Percentiles rank a stretch among this genome's conserved stretches.
phyloP scores from a whole-genome alignment of 805 yeast genomes.

The Lipomyces sp. region DNA sequence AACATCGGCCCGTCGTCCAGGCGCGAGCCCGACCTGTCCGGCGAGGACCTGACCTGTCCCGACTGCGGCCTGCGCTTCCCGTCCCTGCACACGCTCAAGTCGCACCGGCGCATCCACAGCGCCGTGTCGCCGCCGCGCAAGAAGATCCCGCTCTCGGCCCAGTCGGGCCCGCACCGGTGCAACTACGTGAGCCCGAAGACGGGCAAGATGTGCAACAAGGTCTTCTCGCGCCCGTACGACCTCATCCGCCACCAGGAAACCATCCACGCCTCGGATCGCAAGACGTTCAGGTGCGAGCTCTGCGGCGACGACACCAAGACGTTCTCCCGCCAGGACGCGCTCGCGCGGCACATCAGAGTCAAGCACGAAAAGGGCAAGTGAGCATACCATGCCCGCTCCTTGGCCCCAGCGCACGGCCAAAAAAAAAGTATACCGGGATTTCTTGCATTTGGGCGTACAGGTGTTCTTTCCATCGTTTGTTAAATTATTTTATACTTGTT shows the following conservation, averaged over 20 bases:
- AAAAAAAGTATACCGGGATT: no score
- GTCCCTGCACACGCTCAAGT: slow-evolving; percentile 9
- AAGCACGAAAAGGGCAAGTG: slow-evolving; percentile 35
- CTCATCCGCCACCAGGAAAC: slow-evolving; percentile 94
- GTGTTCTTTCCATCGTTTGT: no score
- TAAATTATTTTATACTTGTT: no score
- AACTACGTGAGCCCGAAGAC: slow-evolving; percentile 57
- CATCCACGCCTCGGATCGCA: slow-evolving; percentile 84
- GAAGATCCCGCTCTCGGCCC: slow-evolving; percentile 26
- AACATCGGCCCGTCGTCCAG: slow-evolving; percentile 3
- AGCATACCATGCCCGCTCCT: no score
- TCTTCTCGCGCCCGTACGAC: slow-evolving; percentile 92
- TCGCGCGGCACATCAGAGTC: slow-evolving; percentile 87
- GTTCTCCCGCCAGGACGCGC: slow-evolving; percentile 90
- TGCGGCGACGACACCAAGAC: slow-evolving; percentile 81
- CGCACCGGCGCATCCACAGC: slow-evolving; percentile 16
- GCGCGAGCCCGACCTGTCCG: not conserved
- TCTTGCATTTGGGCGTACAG: no score
- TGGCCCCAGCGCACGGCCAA: no score
- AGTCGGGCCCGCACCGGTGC: slow-evolving; percentile 47
- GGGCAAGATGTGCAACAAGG: slow-evolving; percentile 64
- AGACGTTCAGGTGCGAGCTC: slow-evolving; percentile 77
- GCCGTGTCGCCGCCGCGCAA: slow-evolving; percentile 20
- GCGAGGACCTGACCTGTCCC: slow-evolving; percentile 12
- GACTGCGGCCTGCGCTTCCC: slow-evolving; percentile 24